Evolutionary conservation across 2,329 filamentous ascomycete species (phyloP).

Genomic region (Hymenoscyphus occultus): DNA sequence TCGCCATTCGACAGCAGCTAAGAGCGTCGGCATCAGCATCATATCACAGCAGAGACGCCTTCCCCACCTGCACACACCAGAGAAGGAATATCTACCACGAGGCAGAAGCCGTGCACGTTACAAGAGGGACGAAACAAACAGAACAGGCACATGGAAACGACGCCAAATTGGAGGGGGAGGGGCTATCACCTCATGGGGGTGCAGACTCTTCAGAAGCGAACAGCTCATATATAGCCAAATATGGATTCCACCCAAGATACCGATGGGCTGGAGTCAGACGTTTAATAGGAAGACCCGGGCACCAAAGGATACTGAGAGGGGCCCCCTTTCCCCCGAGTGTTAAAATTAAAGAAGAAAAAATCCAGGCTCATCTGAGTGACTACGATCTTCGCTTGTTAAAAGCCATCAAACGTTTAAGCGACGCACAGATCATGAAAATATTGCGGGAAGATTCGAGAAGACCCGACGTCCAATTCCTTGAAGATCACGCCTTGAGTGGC

Average conservation of each 20-base stretch:
- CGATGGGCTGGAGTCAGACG: too few species aligned
- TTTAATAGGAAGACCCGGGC: too few species aligned
- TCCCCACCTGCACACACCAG: not conserved
- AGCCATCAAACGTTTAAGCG: not conserved
- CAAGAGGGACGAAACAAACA: not conserved
- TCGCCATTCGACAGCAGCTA: conserved; percentile 24
- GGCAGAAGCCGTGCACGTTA: not conserved
- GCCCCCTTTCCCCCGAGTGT: not conserved
- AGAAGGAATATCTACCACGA: not conserved
- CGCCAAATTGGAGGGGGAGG: not conserved
- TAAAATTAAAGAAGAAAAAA: not conserved
- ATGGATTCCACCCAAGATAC: not conserved
- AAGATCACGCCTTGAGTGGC: not conserved
- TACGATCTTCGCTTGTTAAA: not conserved
- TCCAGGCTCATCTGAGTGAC: not conserved
- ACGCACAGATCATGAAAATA: not conserved
- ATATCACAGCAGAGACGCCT: not conserved
- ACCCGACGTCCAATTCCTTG: not conserved
- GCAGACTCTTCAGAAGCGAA: not conserved
- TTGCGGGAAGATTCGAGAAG: not conserved
- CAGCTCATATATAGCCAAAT: not conserved
- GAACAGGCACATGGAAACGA: not conserved
- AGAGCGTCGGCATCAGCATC: conserved; percentile 12
- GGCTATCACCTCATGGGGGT: too few species aligned
- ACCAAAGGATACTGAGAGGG: too few species aligned